Base-by-base conservation (phyloP, 225 moss, liverwort and hornwort species). In the Polytrichum formosum region DNA sequence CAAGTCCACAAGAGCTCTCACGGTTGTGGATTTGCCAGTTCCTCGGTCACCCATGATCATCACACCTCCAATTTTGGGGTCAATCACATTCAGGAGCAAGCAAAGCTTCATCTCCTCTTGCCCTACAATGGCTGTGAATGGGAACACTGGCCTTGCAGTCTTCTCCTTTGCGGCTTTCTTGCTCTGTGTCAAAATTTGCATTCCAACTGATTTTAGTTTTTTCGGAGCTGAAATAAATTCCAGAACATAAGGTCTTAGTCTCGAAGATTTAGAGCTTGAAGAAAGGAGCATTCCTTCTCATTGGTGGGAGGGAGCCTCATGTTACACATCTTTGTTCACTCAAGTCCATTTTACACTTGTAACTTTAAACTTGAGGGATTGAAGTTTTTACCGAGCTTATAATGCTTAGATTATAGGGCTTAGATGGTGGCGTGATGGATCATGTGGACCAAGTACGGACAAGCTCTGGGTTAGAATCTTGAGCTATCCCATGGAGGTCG, bases 1-100 rank as follows among this genome's bases (percentile, higher is more conserved):
- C 64, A 95, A 71, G 66, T 92, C 92, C 6, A 92, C 93, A 6
- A 96, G 77, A 19, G 95, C 95, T 69, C 93, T 88, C 26, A 93
- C 95, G 0, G 93, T 90, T 35, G 90, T 96, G n/a, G 91, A 93
- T 54, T 96, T 96, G 26, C 91, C 93, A 1, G 93, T 96, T 67
- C 90, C 90, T 54, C 95, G 86, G 65, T 96, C 93, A 58, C 95
- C 93, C 91, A 91, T 88, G 61, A 90, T 93, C 95, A 96, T 96
- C 70, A 93, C 88, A 55, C 91, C 93, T n/a, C 95, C 91, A 73
- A 91, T 91, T 70, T 96, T 90, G 6, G 90, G 92, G 68, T 96
- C 93, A 58, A 93, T 90, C 10, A 93, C 93, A 26, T 95, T 95
- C 54, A 93, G 71, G 54, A 93, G 82, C 73, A 95, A 78, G 77